These are phyloP conservation scores for Starmerella roubikii DNA, from an alignment of 805 yeast genomes.

Conservation along the genomic window DNA sequence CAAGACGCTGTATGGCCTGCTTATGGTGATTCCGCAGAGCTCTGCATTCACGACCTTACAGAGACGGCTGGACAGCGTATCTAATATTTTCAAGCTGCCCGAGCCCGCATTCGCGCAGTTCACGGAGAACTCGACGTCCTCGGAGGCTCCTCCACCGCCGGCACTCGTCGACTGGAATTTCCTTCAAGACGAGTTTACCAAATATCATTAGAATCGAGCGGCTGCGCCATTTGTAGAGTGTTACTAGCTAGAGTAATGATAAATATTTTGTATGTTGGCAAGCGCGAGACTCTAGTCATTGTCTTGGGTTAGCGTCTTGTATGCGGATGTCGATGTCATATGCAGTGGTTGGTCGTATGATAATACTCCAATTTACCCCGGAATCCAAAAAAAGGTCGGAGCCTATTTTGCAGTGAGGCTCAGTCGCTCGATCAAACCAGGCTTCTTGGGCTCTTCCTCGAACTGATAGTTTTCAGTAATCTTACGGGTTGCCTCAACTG, in stretches of 20 bases:
- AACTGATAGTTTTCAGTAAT: slow-evolving; percentile 21
- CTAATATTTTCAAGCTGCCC: slow-evolving; percentile 27
- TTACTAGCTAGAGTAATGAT: too few relatives aligned
- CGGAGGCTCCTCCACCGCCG: not conserved
- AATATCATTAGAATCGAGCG: not conserved
- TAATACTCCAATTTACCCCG: too few relatives aligned
- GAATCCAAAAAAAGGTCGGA: not conserved
- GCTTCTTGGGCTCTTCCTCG: slow-evolving; percentile 15
- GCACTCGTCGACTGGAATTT: slow-evolving; percentile 1
- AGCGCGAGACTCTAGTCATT: too few relatives aligned
- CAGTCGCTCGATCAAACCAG: slow-evolving; percentile 13
- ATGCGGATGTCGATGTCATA: too few relatives aligned
- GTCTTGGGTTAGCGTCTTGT: too few relatives aligned
- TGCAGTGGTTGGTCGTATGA: too few relatives aligned
- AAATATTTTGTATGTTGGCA: too few relatives aligned
- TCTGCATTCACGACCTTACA: slow-evolving; percentile 73
- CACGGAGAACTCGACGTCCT: not conserved
- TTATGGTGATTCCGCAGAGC: slow-evolving; percentile 91
- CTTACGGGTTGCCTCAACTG: slow-evolving; percentile 18
- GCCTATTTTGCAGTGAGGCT: not conserved
- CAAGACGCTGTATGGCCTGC: slow-evolving; percentile 78
- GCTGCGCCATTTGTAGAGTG: too few relatives aligned
- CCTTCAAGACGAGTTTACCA: not conserved
- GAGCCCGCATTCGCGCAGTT: not conserved
- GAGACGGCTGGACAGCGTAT: slow-evolving; percentile 53